Conservation (phyloP, 2,329 filamentous ascomycete species). For the Orbilia quercus region DNA sequence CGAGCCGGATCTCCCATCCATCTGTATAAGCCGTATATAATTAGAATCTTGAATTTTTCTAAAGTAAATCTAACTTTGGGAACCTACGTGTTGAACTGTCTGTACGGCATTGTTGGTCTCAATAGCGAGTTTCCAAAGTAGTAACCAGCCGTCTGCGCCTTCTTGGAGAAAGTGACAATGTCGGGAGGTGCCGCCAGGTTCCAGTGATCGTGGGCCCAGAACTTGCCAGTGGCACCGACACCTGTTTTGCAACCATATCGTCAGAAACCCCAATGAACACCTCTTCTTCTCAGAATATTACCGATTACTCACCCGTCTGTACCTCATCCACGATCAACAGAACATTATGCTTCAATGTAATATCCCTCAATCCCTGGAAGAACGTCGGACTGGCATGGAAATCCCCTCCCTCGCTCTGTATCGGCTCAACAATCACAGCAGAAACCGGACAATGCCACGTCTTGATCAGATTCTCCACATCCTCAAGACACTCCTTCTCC, state of each 20-base stretch:
- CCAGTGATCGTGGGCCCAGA: conserved; percentile 99
- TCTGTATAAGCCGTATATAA: conserved; percentile 3
- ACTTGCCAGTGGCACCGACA: conserved; percentile 89
- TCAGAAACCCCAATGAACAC: background rate
- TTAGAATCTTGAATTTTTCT: background rate
- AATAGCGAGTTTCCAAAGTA: conserved; percentile 85
- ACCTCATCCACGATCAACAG: conserved; percentile 94
- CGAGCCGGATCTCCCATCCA: conserved; percentile 95
- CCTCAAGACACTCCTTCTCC: conserved; percentile 82
- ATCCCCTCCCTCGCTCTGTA: conserved; percentile 93
- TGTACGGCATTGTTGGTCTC: conserved; percentile 90
- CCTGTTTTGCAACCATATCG: conserved; percentile 19
- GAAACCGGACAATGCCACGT: conserved; percentile 78
- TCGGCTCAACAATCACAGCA: conserved; percentile 86
- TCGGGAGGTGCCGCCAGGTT: conserved; percentile 80
- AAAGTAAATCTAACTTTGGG: no score
- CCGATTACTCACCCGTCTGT: conserved; percentile 74
- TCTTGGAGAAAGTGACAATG: conserved; percentile 96
- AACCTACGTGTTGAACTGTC: conserved; percentile 87
- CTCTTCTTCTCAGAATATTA: background rate
- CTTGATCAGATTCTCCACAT: conserved; percentile 83
- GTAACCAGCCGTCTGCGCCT: conserved; percentile 92
- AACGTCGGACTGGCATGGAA: conserved; percentile 90
- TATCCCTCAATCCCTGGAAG: conserved; percentile 82
- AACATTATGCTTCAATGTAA: conserved; percentile 81